phyloP scores from a whole-genome alignment of 2,329 filamentous ascomycete genomes.

The Cryphonectria nitschkei region DNA sequence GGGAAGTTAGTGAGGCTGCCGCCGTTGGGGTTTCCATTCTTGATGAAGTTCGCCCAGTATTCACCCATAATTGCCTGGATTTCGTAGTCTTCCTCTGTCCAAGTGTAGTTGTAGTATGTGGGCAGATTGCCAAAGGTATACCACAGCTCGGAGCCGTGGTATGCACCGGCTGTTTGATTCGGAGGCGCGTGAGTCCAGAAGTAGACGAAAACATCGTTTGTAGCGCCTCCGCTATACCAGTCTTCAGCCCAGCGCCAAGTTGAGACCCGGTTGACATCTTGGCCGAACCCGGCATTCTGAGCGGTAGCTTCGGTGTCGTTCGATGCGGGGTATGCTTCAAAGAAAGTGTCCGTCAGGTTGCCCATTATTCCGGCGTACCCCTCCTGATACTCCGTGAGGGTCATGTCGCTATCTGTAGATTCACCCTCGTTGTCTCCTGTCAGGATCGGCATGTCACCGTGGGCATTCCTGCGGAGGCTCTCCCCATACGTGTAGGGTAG shows the following conservation, averaged over 20 bases:
- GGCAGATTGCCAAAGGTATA: conserved; percentile 40
- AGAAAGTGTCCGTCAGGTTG: conserved; percentile 30
- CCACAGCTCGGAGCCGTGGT: conserved; percentile 33
- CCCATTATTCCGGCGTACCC: conserved; percentile 34
- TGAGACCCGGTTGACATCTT: conserved; percentile 30
- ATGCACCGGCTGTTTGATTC: no score
- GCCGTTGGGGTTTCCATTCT: no score
- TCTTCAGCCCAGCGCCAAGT: conserved; percentile 35
- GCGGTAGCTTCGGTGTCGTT: not conserved
- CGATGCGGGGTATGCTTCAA: conserved; percentile 24
- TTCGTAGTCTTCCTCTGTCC: not conserved
- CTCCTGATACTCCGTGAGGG: conserved; percentile 28
- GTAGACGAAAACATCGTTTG: not conserved
- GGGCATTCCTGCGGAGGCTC: not conserved
- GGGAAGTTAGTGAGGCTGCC: conserved; percentile 13
- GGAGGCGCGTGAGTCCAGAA: no score
- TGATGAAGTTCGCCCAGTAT: conserved; percentile 1
- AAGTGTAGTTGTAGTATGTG: conserved; percentile 13
- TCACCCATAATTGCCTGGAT: conserved; percentile 32
- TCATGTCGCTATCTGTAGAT: conserved; percentile 15
- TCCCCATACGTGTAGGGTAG: conserved; percentile 1
- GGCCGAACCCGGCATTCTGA: not conserved
- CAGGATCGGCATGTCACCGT: not conserved
- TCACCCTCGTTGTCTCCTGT: conserved; percentile 8
- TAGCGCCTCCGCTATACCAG: conserved; percentile 35